phyloP scores from a whole-genome alignment of 345 rosid species.

The Pistacia vera region DNA sequence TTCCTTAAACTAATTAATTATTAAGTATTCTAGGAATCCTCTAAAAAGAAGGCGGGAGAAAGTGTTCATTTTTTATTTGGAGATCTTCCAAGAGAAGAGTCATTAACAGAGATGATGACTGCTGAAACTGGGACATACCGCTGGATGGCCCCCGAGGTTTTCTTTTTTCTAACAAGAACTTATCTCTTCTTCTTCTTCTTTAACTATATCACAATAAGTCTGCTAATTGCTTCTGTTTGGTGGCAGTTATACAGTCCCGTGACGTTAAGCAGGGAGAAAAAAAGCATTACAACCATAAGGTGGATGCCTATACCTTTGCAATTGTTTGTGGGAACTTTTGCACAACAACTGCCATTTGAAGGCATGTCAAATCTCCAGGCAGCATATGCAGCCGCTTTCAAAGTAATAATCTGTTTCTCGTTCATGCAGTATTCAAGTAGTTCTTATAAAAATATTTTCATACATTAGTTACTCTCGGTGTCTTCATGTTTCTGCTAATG shows the following conservation, averaged over 20 bases:
- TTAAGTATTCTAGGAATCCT: background rate
- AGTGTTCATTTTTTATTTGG: background rate
- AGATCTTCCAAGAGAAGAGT: slow-evolving; percentile 63
- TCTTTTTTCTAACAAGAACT: background rate
- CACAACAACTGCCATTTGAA: slow-evolving; percentile 91
- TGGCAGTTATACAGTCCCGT: slow-evolving; percentile 93
- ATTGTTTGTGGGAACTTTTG: slow-evolving; percentile 98
- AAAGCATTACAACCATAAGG: slow-evolving; percentile 96
- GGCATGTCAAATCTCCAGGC: slow-evolving; percentile 99
- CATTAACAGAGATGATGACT: slow-evolving; percentile 97
- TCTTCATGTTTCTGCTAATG: background rate
- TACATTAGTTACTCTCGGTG: background rate
- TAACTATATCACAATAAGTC: background rate
- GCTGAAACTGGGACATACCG: slow-evolving; percentile 97
- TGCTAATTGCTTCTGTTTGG: slow-evolving; percentile 11
- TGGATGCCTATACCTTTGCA: slow-evolving; percentile 95
- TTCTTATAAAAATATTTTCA: too few species aligned
- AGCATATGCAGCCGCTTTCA: slow-evolving; percentile 95
- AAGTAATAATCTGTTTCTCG: slow-evolving; percentile 40
- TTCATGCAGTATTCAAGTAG: background rate
- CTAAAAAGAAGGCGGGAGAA: fast-evolving
- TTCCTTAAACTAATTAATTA: background rate
- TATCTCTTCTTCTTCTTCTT: background rate
- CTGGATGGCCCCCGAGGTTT: slow-evolving; percentile 99
- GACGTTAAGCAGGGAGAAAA: slow-evolving; percentile 84